Conservation (phyloP, 495 filamentous ascomycete species). For the Xylona heveae region DNA sequence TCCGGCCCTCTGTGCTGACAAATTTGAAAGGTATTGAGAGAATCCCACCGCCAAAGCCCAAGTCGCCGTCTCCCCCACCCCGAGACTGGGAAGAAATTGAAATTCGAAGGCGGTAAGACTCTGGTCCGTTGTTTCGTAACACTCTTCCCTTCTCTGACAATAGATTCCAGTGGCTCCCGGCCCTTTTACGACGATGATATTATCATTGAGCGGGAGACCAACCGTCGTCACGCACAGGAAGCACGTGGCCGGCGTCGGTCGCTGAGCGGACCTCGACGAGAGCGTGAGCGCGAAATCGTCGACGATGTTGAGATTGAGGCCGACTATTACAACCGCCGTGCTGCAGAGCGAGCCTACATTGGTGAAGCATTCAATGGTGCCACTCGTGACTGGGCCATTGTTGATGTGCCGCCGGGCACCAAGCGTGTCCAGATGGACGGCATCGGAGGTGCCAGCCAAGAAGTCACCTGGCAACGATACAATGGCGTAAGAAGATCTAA, state of each 20-base stretch:
- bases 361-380: slow-evolving; percentile 47
- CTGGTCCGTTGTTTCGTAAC: background rate
- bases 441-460: slow-evolving; percentile 39
- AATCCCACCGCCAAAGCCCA: slow-evolving; percentile 17
- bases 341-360: slow-evolving; percentile 32
- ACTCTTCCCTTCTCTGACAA: background rate
- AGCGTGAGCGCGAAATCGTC: slow-evolving; percentile 3
- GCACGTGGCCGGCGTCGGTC: slow-evolving; percentile 10
- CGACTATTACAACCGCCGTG: slow-evolving; percentile 41
- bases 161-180: background rate
- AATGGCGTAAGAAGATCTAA: slow-evolving; percentile 50
- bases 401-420: slow-evolving; percentile 64
- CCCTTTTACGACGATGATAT: slow-evolving; percentile 36
- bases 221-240: slow-evolving; percentile 16
- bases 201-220: slow-evolving; percentile 32
- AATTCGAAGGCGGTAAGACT: slow-evolving; percentile 22
- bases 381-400: slow-evolving; percentile 52
- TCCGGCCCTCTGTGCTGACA: slow-evolving; percentile 3
- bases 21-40: slow-evolving; percentile 2
- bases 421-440: slow-evolving; percentile 57
- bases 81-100: slow-evolving; percentile 25
- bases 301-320: slow-evolving; percentile 31
- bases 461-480: slow-evolving; percentile 55
- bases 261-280: slow-evolving; percentile 9
- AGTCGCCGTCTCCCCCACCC: slow-evolving; percentile 11